Base-by-base conservation (phyloP, 2,329 filamentous ascomycete species). In the Ophiosphaerella korrae region DNA sequence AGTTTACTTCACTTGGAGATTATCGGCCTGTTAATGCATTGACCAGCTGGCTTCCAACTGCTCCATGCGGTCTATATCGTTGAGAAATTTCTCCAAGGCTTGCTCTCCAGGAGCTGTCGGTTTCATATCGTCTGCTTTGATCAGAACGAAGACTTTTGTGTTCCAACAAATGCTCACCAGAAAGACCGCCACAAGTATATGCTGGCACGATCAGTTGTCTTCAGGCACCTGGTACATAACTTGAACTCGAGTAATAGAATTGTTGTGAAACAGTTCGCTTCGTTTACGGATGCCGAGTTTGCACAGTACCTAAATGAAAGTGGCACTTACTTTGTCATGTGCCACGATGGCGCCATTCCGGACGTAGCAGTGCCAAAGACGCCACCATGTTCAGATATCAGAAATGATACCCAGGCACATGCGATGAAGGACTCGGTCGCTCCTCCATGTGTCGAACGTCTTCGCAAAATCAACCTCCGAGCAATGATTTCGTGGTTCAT, bases 121-220 rank as follows among this genome's bases (percentile, higher is more conserved):
- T 92, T 91, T 60, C 82, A 90, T 55, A 71, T 92, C 53, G 74
- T 85, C 13, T 92, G 89, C 75, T 89, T 92, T 63, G 77, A 84
- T 21, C 73, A 79, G 46, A 77, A 86, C 48, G 72, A 80, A 57
- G 65, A 76, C 5, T 74, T 86, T 9, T 88, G 84, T 61, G 71
- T 87, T 12, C 84, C 87, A 3, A 62, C 69, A 5, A 64, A 65
- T 42, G 67, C 72, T 4, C 50, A 70, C 21, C 43, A 64, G 7
- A 60, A 58, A 21, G 57, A 75, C 54, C 55, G 67, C 55, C 52
- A 74, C 33, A 87, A 84, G 61, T 90, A 85, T 62, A 74, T 81
- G 1, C 77, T 91, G 7, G 82, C 85, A 9, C 80, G 88, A 42
- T 77, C 82, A 7, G 82, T 21, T 88, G 92, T 70, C 76, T 90